phyloP scores from a whole-genome alignment of 2,329 filamentous ascomycete genomes.

The Aspergillus bombycis region DNA sequence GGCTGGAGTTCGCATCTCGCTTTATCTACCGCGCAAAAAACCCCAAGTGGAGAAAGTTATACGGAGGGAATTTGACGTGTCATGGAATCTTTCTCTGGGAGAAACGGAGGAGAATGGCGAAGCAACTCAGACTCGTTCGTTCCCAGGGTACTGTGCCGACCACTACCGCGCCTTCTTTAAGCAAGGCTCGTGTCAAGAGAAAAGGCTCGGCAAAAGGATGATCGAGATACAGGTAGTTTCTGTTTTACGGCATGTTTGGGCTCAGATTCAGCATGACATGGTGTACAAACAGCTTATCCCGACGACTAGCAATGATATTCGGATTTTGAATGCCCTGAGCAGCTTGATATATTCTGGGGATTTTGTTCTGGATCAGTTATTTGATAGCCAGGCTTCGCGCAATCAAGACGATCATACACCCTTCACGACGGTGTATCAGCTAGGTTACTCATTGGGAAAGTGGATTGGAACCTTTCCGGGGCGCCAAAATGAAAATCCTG shows the following conservation, averaged over 20 bases:
- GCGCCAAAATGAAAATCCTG: not conserved
- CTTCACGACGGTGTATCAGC: not conserved
- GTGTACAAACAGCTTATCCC: slow-evolving; percentile 27
- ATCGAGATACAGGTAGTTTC: slow-evolving; percentile 37
- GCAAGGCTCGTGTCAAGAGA: not conserved
- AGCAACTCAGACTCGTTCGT: not conserved
- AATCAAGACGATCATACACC: not conserved
- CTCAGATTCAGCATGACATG: slow-evolving; percentile 33
- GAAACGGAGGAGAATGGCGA: not conserved
- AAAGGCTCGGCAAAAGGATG: not conserved
- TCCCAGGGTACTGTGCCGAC: slow-evolving; percentile 9
- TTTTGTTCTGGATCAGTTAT: slow-evolving; percentile 1
- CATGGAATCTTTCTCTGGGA: not conserved
- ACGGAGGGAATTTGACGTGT: not conserved
- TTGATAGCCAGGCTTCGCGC: not conserved
- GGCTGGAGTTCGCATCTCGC: slow-evolving; percentile 16
- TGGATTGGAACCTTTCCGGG: not conserved
- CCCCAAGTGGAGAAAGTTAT: not conserved
- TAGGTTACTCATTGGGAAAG: not conserved
- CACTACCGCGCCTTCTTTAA: slow-evolving; percentile 6
- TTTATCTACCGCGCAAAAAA: slow-evolving; percentile 12
- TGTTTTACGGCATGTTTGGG: slow-evolving; percentile 30
- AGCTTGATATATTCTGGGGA: not conserved
- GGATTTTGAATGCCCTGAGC: slow-evolving; percentile 4
- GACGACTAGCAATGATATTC: not conserved